phyloP scores from a whole-genome alignment of 164 flowering plant genomes.

The Magnolia changhungtana region DNA sequence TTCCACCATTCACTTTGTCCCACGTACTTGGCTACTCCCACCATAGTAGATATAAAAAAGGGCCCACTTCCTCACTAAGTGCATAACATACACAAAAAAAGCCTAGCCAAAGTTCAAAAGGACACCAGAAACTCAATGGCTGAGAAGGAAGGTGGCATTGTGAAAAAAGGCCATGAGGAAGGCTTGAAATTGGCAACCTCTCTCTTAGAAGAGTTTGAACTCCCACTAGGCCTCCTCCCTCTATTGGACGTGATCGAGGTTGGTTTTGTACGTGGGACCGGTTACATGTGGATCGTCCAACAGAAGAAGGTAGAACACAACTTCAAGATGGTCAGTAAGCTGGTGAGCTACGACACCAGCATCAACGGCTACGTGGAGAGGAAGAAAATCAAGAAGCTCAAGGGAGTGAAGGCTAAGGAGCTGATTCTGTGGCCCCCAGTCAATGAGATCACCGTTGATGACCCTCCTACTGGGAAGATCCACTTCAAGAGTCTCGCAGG shows the following conservation, averaged over 20 bases:
- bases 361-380: slow-evolving; percentile 23
- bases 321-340: slow-evolving; percentile 30
- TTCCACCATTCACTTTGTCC: slow-evolving; percentile 14
- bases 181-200: slow-evolving; percentile 23
- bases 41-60: background rate
- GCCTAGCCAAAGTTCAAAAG: background rate
- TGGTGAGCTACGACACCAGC: slow-evolving; percentile 26
- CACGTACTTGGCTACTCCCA: background rate
- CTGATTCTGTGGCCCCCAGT: slow-evolving; percentile 34
- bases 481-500: slow-evolving; percentile 35
- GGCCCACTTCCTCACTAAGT: background rate
- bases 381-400: slow-evolving; percentile 32
- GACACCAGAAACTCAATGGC: slow-evolving; percentile 20
- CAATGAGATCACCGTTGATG: slow-evolving; percentile 27
- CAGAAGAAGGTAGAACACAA: slow-evolving; percentile 35
- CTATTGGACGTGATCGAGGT: slow-evolving; percentile 25
- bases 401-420: slow-evolving; percentile 42
- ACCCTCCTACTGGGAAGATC: slow-evolving; percentile 30
- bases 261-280: slow-evolving; percentile 27
- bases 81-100: background rate
- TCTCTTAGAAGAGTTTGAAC: slow-evolving; percentile 25
- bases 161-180: slow-evolving; percentile 33
- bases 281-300: slow-evolving; percentile 37
- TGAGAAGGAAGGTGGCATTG: slow-evolving; percentile 33
- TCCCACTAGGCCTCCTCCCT: slow-evolving; percentile 37